Conservation (phyloP, 2,329 filamentous ascomycete genomes). For the Aspergillus flavus region DNA sequence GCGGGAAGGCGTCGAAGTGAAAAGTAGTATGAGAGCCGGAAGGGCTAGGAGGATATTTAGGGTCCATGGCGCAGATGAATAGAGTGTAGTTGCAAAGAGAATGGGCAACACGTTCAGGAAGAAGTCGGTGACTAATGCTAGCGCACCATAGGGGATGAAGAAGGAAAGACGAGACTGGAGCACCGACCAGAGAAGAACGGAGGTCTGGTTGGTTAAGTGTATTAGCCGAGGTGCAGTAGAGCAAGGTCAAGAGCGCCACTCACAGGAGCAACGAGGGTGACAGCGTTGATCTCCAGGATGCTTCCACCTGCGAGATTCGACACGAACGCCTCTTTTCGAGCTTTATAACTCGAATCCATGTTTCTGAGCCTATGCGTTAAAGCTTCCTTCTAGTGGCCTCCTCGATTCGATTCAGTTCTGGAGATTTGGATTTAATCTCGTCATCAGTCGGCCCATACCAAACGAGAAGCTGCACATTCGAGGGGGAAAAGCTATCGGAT, state of each 20-base stretch:
- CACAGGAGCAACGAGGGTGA: conserved; percentile 85
- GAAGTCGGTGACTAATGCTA: conserved; percentile 77
- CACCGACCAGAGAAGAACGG: conserved; percentile 83
- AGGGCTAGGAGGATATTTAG: conserved; percentile 74
- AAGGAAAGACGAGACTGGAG: conserved; percentile 82
- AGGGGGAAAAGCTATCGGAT: background rate
- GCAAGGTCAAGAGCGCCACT: conserved; percentile 27
- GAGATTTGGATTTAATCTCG: background rate
- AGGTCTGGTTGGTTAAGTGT: conserved; percentile 59
- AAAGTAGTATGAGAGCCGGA: conserved; percentile 67
- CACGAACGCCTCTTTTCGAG: conserved; percentile 92
- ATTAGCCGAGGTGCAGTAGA: background rate
- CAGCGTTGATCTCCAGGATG: conserved; percentile 81
- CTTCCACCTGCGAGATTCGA: conserved; percentile 84
- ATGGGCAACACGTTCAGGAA: conserved; percentile 81
- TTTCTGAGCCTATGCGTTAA: conserved; percentile 3
- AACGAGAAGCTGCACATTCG: background rate
- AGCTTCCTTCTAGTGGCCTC: background rate
- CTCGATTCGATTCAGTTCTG: background rate
- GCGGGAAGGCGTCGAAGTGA: conserved; percentile 37
- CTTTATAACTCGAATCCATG: conserved; percentile 71
- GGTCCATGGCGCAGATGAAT: conserved; percentile 72
- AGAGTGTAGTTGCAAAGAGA: conserved; percentile 83
- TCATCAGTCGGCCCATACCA: background rate
- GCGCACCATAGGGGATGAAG: conserved; percentile 72